Conservation (phyloP, 2,329 filamentous ascomycete genomes). For the Microcyclospora tardicrescens region DNA sequence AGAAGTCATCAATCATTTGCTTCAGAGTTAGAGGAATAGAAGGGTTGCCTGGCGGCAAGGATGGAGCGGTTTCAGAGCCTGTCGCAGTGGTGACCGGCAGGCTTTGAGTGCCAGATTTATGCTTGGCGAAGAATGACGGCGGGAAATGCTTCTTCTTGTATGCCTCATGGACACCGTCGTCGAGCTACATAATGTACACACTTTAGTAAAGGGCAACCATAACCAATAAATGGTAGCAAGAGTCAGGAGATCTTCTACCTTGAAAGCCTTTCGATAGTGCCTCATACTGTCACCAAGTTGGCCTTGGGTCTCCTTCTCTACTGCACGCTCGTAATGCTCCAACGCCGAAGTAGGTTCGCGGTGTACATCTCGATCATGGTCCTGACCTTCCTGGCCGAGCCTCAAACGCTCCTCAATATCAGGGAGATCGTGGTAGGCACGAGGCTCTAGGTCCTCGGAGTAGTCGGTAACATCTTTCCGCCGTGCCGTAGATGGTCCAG, state of each 20-base stretch:
- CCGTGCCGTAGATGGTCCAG: slow-evolving; percentile 12
- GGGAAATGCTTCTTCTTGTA: slow-evolving; percentile 92
- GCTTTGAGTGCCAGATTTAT: slow-evolving; percentile 33
- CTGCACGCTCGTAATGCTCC: slow-evolving; percentile 85
- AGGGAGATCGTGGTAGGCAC: slow-evolving; percentile 33
- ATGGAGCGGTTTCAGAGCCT: slow-evolving; percentile 42
- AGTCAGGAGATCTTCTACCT: slow-evolving; percentile 38
- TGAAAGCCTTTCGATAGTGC: slow-evolving; percentile 81
- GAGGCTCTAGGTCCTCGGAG: slow-evolving; percentile 28
- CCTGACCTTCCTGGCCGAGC: slow-evolving; percentile 28
- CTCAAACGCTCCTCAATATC: slow-evolving; percentile 32
- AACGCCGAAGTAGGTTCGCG: slow-evolving; percentile 60
- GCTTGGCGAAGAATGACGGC: slow-evolving; percentile 37
- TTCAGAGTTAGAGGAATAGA: slow-evolving; percentile 39
- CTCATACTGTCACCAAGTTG: slow-evolving; percentile 78
- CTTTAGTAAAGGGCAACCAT: neutral
- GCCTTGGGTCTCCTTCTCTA: slow-evolving; percentile 74
- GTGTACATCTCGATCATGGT: slow-evolving; percentile 21
- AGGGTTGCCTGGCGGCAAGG: slow-evolving; percentile 36
- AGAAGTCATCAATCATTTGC: slow-evolving; percentile 66
- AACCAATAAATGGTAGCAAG: neutral
- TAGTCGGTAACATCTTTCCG: slow-evolving; percentile 19
- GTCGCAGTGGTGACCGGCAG: slow-evolving; percentile 36
- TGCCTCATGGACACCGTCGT: slow-evolving; percentile 66
- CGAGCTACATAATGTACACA: slow-evolving; percentile 45